A percentile compares a stretch with the other conserved stretches of the same genome.
These are phyloP conservation scores for Coniochaeta sp. DNA, from an alignment of 2,329 filamentous ascomycete species.

Conservation along the genomic window DNA sequence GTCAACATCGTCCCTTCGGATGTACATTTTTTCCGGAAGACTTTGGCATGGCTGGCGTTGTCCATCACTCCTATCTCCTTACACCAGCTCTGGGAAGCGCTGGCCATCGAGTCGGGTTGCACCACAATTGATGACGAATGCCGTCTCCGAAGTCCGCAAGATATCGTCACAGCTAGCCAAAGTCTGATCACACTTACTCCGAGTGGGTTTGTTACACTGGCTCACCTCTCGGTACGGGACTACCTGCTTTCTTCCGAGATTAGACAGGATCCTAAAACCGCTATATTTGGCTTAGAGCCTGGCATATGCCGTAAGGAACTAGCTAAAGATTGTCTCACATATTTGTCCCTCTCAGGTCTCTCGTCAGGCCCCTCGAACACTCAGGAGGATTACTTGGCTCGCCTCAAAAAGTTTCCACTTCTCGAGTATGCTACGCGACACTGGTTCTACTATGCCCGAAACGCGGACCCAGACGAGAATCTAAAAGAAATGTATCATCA, in stretches of 20 bases:
- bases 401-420: constrained; percentile 1
- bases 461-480: not conserved
- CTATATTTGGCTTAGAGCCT: not conserved
- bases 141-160: not conserved
- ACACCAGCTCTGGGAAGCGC: not conserved
- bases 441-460: constrained; percentile 2
- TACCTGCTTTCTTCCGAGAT: not conserved
- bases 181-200: not conserved
- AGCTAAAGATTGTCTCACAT: constrained; percentile 1
- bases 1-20: not conserved
- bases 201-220: not conserved
- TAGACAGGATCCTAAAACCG: not conserved
- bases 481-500: not conserved
- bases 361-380: not conserved
- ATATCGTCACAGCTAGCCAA: not conserved
- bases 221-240: not conserved
- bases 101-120: not conserved
- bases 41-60: not conserved
- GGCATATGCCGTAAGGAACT: not conserved
- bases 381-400: constrained; percentile 1
- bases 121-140: not conserved
- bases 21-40: not conserved
- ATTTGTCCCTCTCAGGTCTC: not conserved
- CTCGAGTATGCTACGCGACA: constrained; percentile 2
- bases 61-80: not conserved